Percentiles rank a stretch among this genome's conserved stretches.
Evolutionary conservation across 345 rosid species (phyloP).

Genomic region (Citrus mangshanensis): DNA sequence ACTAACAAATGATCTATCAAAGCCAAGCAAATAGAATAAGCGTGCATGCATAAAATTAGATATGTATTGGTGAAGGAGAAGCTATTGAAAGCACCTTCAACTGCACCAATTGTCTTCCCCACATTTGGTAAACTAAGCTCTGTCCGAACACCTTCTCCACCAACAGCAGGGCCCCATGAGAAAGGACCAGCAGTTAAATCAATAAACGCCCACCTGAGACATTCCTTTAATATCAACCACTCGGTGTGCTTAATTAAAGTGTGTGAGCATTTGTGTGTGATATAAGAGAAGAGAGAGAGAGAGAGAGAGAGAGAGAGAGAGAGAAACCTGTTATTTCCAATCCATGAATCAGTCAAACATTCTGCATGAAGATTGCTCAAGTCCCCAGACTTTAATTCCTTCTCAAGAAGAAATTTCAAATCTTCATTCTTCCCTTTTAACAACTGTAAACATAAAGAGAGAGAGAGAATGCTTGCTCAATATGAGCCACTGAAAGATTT

Average conservation of each 20-base stretch:
- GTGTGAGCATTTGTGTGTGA: neutral
- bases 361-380: slow-evolving; percentile 65
- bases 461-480: slow-evolving; percentile 5
- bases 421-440: slow-evolving; percentile 69
- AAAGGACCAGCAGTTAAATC: slow-evolving; percentile 96
- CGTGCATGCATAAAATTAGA: neutral
- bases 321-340: slow-evolving; percentile 88
- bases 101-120: slow-evolving; percentile 90
- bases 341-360: slow-evolving; percentile 95
- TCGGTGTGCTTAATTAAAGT: neutral
- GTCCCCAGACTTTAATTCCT: slow-evolving; percentile 68
- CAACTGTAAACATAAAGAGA: slow-evolving; percentile 47
- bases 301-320: slow-evolving; percentile 34
- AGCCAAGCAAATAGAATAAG: neutral
- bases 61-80: neutral
- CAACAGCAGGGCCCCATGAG: slow-evolving; percentile 99
- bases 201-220: slow-evolving; percentile 89
- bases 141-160: slow-evolving; percentile 99
- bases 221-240: slow-evolving; percentile 1
- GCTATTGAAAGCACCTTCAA: slow-evolving; percentile 56
- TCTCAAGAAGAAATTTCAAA: slow-evolving; percentile 59
- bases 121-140: slow-evolving; percentile 88
- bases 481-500: neutral
- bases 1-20: neutral
- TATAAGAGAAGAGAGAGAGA: slow-evolving; percentile 28